Evolutionary conservation across 176 grass and related monocot species (phyloP), one percentile per base, ranked within the genome.

Genomic region (Pharus latifolius): DNA sequence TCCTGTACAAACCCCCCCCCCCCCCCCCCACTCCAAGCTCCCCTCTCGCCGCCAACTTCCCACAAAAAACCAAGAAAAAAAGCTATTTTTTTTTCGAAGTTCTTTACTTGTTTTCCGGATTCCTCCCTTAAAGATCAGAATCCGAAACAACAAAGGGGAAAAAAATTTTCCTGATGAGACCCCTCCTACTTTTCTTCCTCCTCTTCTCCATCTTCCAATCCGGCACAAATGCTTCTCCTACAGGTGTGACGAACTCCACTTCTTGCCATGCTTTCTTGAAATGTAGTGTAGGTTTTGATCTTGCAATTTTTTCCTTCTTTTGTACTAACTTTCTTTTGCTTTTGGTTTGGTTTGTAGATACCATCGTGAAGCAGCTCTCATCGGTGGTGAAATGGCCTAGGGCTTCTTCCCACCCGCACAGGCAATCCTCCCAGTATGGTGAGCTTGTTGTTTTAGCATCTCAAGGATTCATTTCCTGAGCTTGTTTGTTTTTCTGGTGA

Each of bases 361-460:
- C 70, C 80, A 83, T 96, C 69, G 73, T 91, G 62, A 96, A 63
- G 82, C 92, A 96, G 74, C 78, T 96, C 5, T 85, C 84, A 31
- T 83, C 84, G 37, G 84, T 88, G 48, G 84, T 96, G 22, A 96
- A 77, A 29, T 96, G 92, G 92, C 84, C 92, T 40, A 89, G 85
- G 52, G 75, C 42, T 60, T 67, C 84, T 30, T 27, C 84, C 29
- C 42, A 84, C 77, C 34, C 40, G 25, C 31, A 70, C 49, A 76
- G 80, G 64, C 74, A 65, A 56, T 37, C 56, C 35, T 16, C 87
- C 50, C 78, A 69, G 63, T 82, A 63, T 62, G 87, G 87, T 90
- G 48, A 80, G 80, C 13, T 5, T 34, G 44, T 1, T 37, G 11
- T 29, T 69, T 9, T 40, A 30, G 22, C 7, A 49, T 10, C 32